phyloP scores from a whole-genome alignment of 2,329 filamentous ascomycete species.

The Alternaria sp. region DNA sequence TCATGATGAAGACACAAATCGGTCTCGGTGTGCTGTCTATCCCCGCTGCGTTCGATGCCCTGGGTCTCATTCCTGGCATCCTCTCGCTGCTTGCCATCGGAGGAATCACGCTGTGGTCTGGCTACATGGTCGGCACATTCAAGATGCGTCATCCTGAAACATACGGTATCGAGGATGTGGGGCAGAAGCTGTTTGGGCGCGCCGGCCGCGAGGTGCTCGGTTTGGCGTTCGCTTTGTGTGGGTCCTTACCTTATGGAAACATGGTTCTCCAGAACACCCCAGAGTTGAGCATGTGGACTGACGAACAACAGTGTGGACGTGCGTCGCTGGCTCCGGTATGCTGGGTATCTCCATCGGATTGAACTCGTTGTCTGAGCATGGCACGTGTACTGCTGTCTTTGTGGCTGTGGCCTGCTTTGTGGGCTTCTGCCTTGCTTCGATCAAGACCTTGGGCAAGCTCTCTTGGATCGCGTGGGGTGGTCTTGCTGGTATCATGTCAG shows the following conservation, averaged over 20 bases:
- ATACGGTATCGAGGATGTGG: constrained; percentile 66
- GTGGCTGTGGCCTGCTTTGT: constrained; percentile 66
- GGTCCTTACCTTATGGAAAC: constrained; percentile 13
- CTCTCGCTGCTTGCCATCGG: constrained; percentile 54
- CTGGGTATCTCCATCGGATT: constrained; percentile 56
- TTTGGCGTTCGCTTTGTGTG: constrained; percentile 47
- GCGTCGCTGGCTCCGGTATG: constrained; percentile 74
- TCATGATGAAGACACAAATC: constrained; percentile 45
- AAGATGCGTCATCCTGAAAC: constrained; percentile 64
- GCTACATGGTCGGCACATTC: constrained; percentile 61
- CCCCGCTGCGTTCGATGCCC: constrained; percentile 55
- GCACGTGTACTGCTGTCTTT: constrained; percentile 71
- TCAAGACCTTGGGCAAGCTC: constrained; percentile 51
- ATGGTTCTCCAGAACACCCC: constrained; percentile 25
- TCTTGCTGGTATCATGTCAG: constrained; percentile 29
- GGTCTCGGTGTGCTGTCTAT: constrained; percentile 60
- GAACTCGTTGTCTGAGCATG: constrained; percentile 65
- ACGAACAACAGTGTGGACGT: constrained; percentile 46
- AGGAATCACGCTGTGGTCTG: constrained; percentile 59
- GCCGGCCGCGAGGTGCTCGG: constrained; percentile 60
- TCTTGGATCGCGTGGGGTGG: constrained; percentile 39
- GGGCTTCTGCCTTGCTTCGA: constrained; percentile 56
- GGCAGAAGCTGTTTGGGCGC: constrained; percentile 62
- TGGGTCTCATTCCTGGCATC: constrained; percentile 61
- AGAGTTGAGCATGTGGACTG: neutral